phyloP scores from a whole-genome alignment of 2,329 filamentous ascomycete genomes.

The Xylaria sp. region DNA sequence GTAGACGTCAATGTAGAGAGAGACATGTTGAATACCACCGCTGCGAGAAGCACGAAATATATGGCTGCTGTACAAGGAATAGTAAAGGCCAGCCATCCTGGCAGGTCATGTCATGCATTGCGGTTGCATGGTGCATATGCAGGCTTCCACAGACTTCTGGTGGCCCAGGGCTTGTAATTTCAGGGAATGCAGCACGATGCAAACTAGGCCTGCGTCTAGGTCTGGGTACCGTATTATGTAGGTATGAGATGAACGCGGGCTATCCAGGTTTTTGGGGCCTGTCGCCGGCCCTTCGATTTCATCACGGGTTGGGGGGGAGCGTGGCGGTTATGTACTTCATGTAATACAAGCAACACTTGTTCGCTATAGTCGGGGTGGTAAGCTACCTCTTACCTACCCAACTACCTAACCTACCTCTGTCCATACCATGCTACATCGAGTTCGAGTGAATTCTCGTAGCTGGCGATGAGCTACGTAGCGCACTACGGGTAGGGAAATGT shows the following conservation, averaged over 20 bases:
- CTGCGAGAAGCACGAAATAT: constrained; percentile 22
- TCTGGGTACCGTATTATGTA: too few species aligned
- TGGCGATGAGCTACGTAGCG: constrained; percentile 1
- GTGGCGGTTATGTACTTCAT: not conserved
- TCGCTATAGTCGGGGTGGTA: too few species aligned
- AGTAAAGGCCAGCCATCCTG: constrained; percentile 12
- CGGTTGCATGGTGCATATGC: constrained; percentile 27
- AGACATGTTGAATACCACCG: constrained; percentile 22
- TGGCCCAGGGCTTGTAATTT: not conserved
- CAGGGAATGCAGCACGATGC: not conserved
- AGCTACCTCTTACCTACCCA: too few species aligned
- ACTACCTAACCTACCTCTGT: too few species aligned
- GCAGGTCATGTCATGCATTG: constrained; percentile 16
- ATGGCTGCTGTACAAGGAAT: constrained; percentile 5
- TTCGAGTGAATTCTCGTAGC: not conserved
- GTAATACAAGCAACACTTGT: not conserved
- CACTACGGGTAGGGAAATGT: constrained; percentile 8
- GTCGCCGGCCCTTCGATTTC: not conserved
- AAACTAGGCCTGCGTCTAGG: too few species aligned
- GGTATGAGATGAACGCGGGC: not conserved
- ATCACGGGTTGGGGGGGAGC: not conserved
- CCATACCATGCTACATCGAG: too few species aligned
- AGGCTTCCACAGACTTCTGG: constrained; percentile 10
- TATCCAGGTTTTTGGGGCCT: not conserved
- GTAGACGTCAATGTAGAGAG: constrained; percentile 5